Conservation (phyloP, 805 yeast species). For the Saturnispora galanensis region DNA sequence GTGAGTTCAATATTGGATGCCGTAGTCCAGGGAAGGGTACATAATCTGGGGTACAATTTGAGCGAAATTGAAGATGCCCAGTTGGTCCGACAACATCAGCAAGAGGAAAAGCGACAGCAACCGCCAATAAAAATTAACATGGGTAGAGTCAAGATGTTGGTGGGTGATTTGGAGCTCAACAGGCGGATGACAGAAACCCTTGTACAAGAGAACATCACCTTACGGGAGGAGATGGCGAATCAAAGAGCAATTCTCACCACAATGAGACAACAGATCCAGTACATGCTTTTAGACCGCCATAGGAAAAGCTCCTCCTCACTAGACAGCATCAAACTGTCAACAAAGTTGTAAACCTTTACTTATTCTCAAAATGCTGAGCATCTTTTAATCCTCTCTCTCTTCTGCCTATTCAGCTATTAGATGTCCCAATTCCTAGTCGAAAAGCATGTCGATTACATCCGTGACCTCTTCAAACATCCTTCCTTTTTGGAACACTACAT, state of each 20-base stretch:
- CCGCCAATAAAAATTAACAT: slow-evolving; percentile 31
- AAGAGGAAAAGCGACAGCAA: not conserved
- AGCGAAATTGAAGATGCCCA: slow-evolving; percentile 36
- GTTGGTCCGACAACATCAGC: not conserved
- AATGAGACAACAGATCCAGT: slow-evolving; percentile 42
- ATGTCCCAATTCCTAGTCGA: slow-evolving; percentile 9
- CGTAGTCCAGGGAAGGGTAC: slow-evolving; percentile 38
- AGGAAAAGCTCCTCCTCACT: slow-evolving; percentile 13
- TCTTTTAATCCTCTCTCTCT: not conserved
- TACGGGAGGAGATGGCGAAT: slow-evolving; percentile 38
- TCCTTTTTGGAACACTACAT: slow-evolving; percentile 75
- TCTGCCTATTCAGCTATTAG: not conserved
- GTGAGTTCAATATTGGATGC: slow-evolving; percentile 37
- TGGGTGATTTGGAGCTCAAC: slow-evolving; percentile 20
- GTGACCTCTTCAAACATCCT: slow-evolving; percentile 41
- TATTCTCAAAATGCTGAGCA: not conserved
- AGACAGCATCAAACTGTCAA: slow-evolving; percentile 4
- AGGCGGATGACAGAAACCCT: slow-evolving; percentile 18
- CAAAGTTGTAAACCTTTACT: slow-evolving; percentile 5
- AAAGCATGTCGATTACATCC: slow-evolving; percentile 48
- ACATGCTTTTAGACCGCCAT: slow-evolving; percentile 34
- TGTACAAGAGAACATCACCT: slow-evolving; percentile 21
- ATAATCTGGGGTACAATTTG: slow-evolving; percentile 38
- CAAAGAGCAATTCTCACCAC: slow-evolving; percentile 37
- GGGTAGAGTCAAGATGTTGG: slow-evolving; percentile 23